A percentile compares a stretch with the other conserved stretches of the same genome.
Conservation (phyloP, 2,329 filamentous ascomycete species). For the Graphiopsis chlorocephala region DNA sequence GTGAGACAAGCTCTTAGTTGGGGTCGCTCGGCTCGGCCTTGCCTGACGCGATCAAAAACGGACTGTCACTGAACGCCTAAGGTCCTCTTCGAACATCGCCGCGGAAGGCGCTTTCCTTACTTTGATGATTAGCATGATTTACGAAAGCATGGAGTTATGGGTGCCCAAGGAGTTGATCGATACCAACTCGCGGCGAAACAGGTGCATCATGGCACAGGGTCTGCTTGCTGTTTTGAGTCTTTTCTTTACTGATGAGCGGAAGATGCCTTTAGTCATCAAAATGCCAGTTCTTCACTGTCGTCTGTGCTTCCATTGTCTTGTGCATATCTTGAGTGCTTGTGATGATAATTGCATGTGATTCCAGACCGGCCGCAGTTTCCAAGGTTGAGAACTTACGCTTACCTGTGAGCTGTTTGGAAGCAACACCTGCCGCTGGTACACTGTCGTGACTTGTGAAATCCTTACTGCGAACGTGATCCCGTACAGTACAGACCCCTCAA, state of each 20-base stretch:
- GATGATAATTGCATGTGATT: neutral
- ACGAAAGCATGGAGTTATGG: conserved; percentile 17
- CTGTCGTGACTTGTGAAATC: neutral
- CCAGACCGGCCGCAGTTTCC: neutral
- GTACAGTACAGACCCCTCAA: neutral
- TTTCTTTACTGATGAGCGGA: neutral
- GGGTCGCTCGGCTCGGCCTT: conserved; percentile 10
- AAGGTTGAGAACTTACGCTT: neutral
- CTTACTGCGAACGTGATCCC: neutral
- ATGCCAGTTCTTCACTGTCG: neutral
- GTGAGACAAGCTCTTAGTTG: conserved; percentile 16
- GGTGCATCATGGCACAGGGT: conserved; percentile 6
- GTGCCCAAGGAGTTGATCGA: neutral
- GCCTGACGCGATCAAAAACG: conserved; percentile 6
- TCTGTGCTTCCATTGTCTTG: neutral
- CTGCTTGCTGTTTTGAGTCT: neutral
- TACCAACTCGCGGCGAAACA: neutral
- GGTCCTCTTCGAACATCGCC: neutral
- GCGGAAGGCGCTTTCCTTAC: conserved; percentile 6
- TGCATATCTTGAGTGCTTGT: neutral
- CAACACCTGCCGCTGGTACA: neutral
- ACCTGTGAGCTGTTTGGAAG: neutral
- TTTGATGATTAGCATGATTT: conserved; percentile 17
- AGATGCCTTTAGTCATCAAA: neutral
- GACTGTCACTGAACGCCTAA: conserved; percentile 2